phyloP scores from a whole-genome alignment of 2,329 filamentous ascomycete species.

The Claviceps arundinis region DNA sequence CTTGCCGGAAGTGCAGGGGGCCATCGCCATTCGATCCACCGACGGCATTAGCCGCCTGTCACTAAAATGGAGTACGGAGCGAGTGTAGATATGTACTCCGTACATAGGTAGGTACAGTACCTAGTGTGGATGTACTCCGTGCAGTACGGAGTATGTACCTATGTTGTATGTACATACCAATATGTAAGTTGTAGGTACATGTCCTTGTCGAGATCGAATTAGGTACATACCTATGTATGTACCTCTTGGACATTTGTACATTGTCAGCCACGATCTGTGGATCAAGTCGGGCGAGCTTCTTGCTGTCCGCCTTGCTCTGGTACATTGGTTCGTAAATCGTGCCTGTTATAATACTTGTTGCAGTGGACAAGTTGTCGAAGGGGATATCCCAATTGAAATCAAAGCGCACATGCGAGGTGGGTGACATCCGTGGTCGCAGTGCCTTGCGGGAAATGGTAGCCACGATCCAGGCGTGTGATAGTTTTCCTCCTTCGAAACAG shows the following conservation, averaged over 20 bases:
- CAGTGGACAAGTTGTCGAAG: no score
- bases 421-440: no score
- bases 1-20: not conserved
- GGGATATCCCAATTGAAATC: no score
- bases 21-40: not conserved
- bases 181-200: not conserved
- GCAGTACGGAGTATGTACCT: no score
- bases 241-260: not conserved
- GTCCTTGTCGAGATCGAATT: not conserved
- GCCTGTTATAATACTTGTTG: no score
- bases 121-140: no score
- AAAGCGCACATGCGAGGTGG: no score
- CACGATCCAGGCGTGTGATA: not conserved
- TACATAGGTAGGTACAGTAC: no score
- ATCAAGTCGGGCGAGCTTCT: not conserved
- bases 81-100: not conserved
- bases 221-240: no score
- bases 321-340: no score
- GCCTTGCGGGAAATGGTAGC: not conserved
- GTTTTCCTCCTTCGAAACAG: conserved; percentile 4
- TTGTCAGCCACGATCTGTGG: not conserved
- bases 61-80: not conserved
- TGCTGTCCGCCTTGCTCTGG: no score
- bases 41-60: not conserved
- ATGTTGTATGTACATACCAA: no score